Evolutionary conservation across 345 rosid genomes (phyloP).

Genomic region (Ceriops decandra): DNA sequence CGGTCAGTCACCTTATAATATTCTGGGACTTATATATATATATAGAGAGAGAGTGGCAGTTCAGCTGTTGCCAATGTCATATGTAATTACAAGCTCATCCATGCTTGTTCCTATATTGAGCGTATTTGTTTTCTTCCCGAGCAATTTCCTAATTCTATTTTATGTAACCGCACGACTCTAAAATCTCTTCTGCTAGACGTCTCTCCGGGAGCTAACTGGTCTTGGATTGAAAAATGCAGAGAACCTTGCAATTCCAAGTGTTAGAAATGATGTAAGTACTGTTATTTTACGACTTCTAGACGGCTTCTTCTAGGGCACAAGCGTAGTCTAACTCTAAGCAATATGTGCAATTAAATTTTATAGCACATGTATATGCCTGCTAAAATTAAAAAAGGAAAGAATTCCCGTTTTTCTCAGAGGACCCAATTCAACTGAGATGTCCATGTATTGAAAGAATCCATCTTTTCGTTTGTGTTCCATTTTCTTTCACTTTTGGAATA

Average conservation of each 20-base stretch:
- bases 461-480: no score
- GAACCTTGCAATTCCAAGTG: constrained; percentile 90
- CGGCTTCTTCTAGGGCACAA: neutral
- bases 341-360: neutral
- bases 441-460: no score
- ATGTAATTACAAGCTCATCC: constrained; percentile 8
- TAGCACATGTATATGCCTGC: neutral
- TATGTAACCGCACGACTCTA: neutral
- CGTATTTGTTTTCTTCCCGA: neutral
- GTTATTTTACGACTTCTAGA: neutral
- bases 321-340: neutral
- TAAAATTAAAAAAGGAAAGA: no score
- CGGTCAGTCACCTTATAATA: constrained; percentile 47
- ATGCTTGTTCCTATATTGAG: constrained; percentile 14
- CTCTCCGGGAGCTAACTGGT: constrained; percentile 70
- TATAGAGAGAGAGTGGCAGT: no score
- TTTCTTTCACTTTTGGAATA: neutral
- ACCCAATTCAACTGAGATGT: no score
- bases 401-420: no score
- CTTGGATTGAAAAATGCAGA: constrained; percentile 88
- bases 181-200: constrained; percentile 47
- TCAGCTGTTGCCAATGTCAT: neutral
- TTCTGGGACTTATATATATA: neutral
- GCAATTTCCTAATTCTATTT: neutral
- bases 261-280: constrained; percentile 77